Evolutionary conservation across 129 eudicot genomes (phyloP), one percentile per base, ranked within the genome.

Genomic region (Gnaphalium uliginosum): DNA sequence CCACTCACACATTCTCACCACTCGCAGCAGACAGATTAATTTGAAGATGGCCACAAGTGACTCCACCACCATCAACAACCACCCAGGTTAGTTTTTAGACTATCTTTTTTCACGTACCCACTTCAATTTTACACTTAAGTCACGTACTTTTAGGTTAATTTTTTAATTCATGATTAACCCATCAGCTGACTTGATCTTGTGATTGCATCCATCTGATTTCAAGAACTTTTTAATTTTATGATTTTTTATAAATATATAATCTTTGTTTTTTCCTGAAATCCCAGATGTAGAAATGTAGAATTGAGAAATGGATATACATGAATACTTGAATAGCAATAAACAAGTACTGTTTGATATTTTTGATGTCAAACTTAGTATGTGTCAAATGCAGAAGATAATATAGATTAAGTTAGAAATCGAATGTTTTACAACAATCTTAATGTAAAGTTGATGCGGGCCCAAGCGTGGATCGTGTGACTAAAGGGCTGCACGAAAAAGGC

Each of bases 131-230:
- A 14, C 17, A 4, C 46, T 66, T 51, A 66, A 76, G 17, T 51
- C 17, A 21, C 30, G 5, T 56, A 54, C 53, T 75, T 75, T 63
- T 74, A 41, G 71, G 72, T 74, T 63, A 46, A 62, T 74, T 2
- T 75, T 4, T 46, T 21, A 75, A 17, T 66, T 27, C 5, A 69
- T 41, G 70, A 58, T 39, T 37, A 56, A 58, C 53, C 35, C 61
- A 75, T 61, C 70, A 13, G 22, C 48, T 54, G 56, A 66, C 33
- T 76, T 76, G 64, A 75, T 75, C 53, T 30, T 4, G 21, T 8
- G 2, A 10, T 57, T 57, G 27, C 5, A 57, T 46, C 24, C 13
- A 7, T 57, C 10, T n/a, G 26, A 50, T 48, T 70, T 29, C 51
- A 56, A 72, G 1, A 23, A 25, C 4, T 1, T 26, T 13, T 25